Percentiles rank a stretch among this genome's conserved stretches.
These are phyloP conservation scores for Aspergillus diversus DNA, from an alignment of 495 filamentous ascomycete genomes.

Conservation along the genomic window DNA sequence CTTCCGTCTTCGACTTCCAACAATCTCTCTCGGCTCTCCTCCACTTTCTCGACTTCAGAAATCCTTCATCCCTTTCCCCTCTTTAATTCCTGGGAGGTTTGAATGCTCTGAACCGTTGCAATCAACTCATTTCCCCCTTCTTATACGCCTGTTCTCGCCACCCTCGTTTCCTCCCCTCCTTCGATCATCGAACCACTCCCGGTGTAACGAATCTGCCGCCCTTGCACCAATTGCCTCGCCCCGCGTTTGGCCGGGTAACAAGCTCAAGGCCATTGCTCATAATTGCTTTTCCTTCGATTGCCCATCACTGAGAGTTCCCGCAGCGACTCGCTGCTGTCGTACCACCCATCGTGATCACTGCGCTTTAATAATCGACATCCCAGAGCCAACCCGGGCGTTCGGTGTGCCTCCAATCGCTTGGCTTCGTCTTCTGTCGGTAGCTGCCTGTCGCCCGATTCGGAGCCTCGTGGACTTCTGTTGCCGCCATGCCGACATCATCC, in stretches of 20 bases:
- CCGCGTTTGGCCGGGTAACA: slow-evolving; percentile 11
- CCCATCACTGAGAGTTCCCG: slow-evolving; percentile 8
- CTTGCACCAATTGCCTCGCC: slow-evolving; percentile 23
- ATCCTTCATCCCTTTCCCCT: slow-evolving; percentile 12
- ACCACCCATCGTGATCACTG: slow-evolving; percentile 13
- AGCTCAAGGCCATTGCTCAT: slow-evolving; percentile 13
- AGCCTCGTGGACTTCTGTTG: slow-evolving; percentile 17
- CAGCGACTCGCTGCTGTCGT: slow-evolving; percentile 14
- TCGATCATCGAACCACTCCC: slow-evolving; percentile 2
- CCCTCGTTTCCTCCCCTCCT: slow-evolving; percentile 4
- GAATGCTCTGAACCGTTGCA: not conserved
- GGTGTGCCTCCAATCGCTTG: slow-evolving; percentile 22
- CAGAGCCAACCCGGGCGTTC: slow-evolving; percentile 11
- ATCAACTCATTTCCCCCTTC: not conserved
- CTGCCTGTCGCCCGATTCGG: slow-evolving; percentile 30
- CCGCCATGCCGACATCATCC: slow-evolving; percentile 43
- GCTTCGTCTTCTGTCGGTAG: slow-evolving; percentile 17
- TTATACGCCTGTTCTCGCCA: not conserved
- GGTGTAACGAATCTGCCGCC: slow-evolving; percentile 11
- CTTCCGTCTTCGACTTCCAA: not conserved
- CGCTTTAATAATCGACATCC: slow-evolving; percentile 2
- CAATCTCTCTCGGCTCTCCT: not conserved
- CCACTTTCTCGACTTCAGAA: not conserved
- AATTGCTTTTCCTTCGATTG: slow-evolving; percentile 20
- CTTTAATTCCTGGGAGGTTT: not conserved